phyloP scores from a whole-genome alignment of 1,284 basidiomycete species.

The Fistulinella staudtii region DNA sequence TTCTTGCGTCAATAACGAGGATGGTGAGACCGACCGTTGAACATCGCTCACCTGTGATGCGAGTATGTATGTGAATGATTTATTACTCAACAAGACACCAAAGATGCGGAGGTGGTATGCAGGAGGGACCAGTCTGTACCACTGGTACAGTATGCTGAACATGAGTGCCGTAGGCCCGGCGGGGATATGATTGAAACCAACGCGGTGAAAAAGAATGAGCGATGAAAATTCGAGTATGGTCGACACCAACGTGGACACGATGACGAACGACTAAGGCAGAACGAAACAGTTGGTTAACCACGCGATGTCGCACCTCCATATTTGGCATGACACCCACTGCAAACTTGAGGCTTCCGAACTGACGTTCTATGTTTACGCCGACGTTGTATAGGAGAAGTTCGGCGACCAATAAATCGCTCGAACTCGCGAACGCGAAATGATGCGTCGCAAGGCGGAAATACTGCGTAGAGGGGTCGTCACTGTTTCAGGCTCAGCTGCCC shows the following conservation, averaged over 20 bases:
- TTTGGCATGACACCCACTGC: conserved; percentile 54
- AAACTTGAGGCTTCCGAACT: conserved; percentile 85
- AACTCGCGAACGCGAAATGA: conserved; percentile 78
- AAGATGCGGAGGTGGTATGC: conserved; percentile 75
- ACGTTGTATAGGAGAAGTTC: conserved; percentile 75
- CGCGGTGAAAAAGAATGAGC: conserved; percentile 57
- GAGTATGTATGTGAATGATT: conserved; percentile 65
- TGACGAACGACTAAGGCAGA: conserved; percentile 62
- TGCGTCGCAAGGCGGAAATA: conserved; percentile 82
- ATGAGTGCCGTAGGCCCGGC: conserved; percentile 71
- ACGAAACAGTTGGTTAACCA: conserved; percentile 2
- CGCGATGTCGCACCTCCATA: background rate
- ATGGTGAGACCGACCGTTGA: background rate
- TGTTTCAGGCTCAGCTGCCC: conserved; percentile 22
- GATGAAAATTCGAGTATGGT: conserved; percentile 64
- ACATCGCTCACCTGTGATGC: conserved; percentile 54
- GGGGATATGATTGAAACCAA: conserved; percentile 70
- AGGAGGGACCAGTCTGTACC: conserved; percentile 70
- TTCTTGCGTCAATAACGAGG: conserved; percentile 29
- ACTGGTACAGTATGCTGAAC: conserved; percentile 78
- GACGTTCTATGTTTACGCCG: conserved; percentile 73
- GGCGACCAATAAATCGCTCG: conserved; percentile 78
- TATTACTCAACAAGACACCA: conserved; percentile 72
- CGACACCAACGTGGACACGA: conserved; percentile 61
- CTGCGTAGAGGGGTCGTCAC: conserved; percentile 39